Base-by-base conservation (phyloP, 2,329 filamentous ascomycete genomes). In the Aureobasidium vineae region DNA sequence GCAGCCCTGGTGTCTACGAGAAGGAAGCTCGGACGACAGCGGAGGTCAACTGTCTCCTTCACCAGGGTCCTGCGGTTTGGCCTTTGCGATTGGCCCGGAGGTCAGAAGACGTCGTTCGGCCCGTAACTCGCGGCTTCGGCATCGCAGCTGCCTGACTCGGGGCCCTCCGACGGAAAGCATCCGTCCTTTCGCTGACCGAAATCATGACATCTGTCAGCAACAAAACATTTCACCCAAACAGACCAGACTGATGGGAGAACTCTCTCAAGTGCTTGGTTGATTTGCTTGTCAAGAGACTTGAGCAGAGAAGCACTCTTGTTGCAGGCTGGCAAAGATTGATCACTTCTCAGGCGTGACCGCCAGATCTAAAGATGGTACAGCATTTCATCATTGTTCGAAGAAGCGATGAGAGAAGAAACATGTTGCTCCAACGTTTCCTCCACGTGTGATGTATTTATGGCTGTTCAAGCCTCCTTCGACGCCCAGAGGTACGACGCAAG, bases 381-480 rank as follows among this genome's bases (percentile, higher is more conserved):
- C 26, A 33, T 33, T 15, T 28, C 45, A 28, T 52, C 6, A 11
- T n/a, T 33, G 26, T 50, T 7, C 26, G 28, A 52, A 33, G 28
- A 28, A n/a, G 53, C 21, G 13, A 56, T 56, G 10, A 21, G 19
- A 15, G 41, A 11, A 8, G 15, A 41, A 38, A 16, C 19, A 11
- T 15, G 15, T 56, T n/a, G n/a, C 36, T 56, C 5, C 53, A 56
- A n/a, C 21, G 21, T 16, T 26, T 33, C 23, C 36, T 26, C 40
- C 54, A 59, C 38, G 40, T 45, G 54, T 57, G 38, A 19, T 50
- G 16, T 45, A 31, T 59, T 33, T 45, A 33, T 59, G 54, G 38
- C 54, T 16, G 19, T 19, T 53, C 49, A 15, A 56, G 21, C 10
- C 31, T n/a, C 28, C n/a, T 5, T 26, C 2, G 33, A 57, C 36